Base-by-base conservation (phyloP, 768 basidiomycete species). In the Clavulina sp. region DNA sequence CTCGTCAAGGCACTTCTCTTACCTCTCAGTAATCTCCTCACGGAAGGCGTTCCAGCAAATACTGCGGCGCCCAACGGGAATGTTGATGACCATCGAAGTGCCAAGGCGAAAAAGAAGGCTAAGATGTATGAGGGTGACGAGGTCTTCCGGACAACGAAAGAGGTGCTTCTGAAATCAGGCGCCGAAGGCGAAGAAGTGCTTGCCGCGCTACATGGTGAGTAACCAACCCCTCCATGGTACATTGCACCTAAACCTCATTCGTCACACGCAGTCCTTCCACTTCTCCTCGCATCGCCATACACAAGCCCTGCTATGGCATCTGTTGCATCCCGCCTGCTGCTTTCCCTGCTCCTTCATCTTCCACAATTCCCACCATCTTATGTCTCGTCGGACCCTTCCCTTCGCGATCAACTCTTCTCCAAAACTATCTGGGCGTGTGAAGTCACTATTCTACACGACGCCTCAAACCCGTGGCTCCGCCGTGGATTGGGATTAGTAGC, bases 61-160 rank as follows among this genome's bases (percentile, higher is more conserved):
- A 38, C 16, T 13, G 44, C 33, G 26, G 26, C 52, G 33, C 29
- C 23, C 28, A 47, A 52, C 9, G 38, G 18, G 41, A 33, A 23
- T 18, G 26, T 7, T 6, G 24, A 29, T 32, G 26, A 43, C 28
- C 24, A 28, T n/a, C 28, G 32, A 53, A 67, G 59, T 13, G 76
- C 69, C 60, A 78, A 76, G 58, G 73, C 75, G 51, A 86, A 77
- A 62, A 88, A 84, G 61, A 70, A 80, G 43, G 70, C 73, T 19
- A 73, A 77, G 21, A 78, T 71, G 9, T 86, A 78, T 56, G 82
- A 87, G 63, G 82, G 76, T 6, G 84, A 84, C 50, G 83, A 81
- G 58, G 65, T 81, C 4, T 77, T 89, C 63, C 75, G 72, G 49
- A 58, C 65, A 5, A 61, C 70, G 2, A 67, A 68, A 41, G 62